Evolutionary conservation across 176 grass and related monocot species (phyloP).

Genomic region (Oryza nivara): DNA sequence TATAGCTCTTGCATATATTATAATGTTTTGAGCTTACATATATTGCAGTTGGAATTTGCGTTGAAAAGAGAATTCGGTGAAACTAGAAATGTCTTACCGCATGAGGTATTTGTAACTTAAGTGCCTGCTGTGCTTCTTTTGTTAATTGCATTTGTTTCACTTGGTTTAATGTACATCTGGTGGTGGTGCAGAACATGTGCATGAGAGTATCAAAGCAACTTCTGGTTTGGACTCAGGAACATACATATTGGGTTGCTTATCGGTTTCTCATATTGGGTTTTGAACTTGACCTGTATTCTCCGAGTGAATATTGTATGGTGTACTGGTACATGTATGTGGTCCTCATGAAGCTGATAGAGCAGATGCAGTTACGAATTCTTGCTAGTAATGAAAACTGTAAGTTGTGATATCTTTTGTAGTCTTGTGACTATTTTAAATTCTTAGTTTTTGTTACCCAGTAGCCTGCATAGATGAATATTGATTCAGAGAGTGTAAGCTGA

Average conservation of each 20-base stretch:
- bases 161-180: constrained; percentile 36
- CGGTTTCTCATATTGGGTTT: constrained; percentile 94
- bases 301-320: constrained; percentile 89
- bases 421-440: constrained; percentile 20
- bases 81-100: constrained; percentile 51
- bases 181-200: constrained; percentile 69
- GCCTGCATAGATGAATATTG: constrained; percentile 1
- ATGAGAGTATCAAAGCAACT: constrained; percentile 94
- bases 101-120: constrained; percentile 62
- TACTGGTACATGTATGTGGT: constrained; percentile 97
- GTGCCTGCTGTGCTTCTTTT: constrained; percentile 1
- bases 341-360: constrained; percentile 77
- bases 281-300: constrained; percentile 90
- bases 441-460: background rate
- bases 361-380: constrained; percentile 75
- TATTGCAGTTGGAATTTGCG: constrained; percentile 87
- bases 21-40: constrained; percentile 22
- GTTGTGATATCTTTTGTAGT: constrained; percentile 34
- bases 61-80: constrained; percentile 93
- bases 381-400: constrained; percentile 76
- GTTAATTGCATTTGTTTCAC: constrained; percentile 21
- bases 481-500: background rate
- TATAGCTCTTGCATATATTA: constrained; percentile 13
- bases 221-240: constrained; percentile 86
- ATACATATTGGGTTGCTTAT: constrained; percentile 85